Evolutionary conservation across 805 yeast genomes (phyloP), one percentile per base, ranked within the genome.

Genomic region (Lachancea sp.): DNA sequence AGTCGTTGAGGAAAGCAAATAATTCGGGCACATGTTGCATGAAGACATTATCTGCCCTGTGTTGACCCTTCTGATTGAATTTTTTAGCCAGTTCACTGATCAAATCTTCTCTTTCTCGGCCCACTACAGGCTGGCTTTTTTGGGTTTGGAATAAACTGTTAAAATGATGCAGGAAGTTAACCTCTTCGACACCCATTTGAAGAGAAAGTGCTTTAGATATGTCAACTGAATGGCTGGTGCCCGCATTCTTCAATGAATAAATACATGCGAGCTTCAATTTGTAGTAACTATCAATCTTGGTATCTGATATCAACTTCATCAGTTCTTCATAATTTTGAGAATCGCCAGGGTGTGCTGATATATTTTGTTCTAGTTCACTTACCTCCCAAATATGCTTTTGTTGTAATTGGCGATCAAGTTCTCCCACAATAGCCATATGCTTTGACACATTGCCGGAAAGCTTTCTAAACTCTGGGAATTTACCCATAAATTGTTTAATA

Each of bases 401-500:
- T 23, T 80, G 77, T 29, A 92, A 83, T 45, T 75, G 74, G 43
- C 80, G 75, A 54, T 88, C 94, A 40, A 92, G 73, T 55, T 90
- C 97, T 18, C 90, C 76, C 6, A 90, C 89, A 17, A 92, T 70
- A 16, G 94, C 77, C 74, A 92, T 88, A 62, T 92, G 98, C 55
- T 90, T 92, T 22, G 94, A 75, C 8, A 92, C 87, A 58, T 89
- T 90, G 24, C 86, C 79, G 8, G 95, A 83, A 24, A 90, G 68
- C 56, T 84, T 87, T 50, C 87, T 81, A 60, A 85, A 89, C 58
- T 92, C 98, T 1, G 99, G 99, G 54, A 83, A 88, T 47, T 86
- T 86, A 43, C 89, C 96, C 42, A 92, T 78, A 54, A 90, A 85
- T 51, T 79, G 78, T 61, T 90, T 92, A 77, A 92, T 83, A 54